A percentile compares a stretch with the other conserved stretches of the same genome.
Conservation (phyloP, 2,329 filamentous ascomycete species). For the Xylariaceae sp. region DNA sequence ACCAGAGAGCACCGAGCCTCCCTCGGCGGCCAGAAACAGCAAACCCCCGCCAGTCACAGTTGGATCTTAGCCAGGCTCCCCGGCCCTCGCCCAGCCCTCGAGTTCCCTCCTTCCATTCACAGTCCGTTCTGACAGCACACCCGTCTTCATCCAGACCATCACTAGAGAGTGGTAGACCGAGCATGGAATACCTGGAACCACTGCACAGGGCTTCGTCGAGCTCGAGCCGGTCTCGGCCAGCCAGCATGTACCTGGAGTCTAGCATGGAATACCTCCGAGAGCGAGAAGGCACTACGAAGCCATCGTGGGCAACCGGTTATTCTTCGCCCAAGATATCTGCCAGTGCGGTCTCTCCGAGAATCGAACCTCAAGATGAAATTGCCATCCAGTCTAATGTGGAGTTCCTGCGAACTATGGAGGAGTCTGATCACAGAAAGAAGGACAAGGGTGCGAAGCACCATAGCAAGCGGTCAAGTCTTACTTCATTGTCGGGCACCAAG, state of each 20-base stretch:
- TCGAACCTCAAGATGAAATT: slow-evolving; percentile 49
- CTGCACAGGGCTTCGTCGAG: slow-evolving; percentile 55
- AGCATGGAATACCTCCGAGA: slow-evolving; percentile 80
- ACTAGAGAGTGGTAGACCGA: slow-evolving; percentile 64
- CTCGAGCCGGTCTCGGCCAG: slow-evolving; percentile 59
- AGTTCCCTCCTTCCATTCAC: slow-evolving; percentile 32
- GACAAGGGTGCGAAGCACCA: slow-evolving; percentile 48
- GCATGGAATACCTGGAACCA: slow-evolving; percentile 54
- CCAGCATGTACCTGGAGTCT: slow-evolving; percentile 77
- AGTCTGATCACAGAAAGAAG: slow-evolving; percentile 52
- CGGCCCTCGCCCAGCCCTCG: slow-evolving; percentile 26
- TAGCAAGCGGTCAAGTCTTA: slow-evolving; percentile 67
- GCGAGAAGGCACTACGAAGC: slow-evolving; percentile 53
- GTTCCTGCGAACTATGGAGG: slow-evolving; percentile 73
- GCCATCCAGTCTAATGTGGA: slow-evolving; percentile 77
- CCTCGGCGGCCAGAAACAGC: slow-evolving; percentile 31
- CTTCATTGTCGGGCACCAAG: slow-evolving; percentile 69
- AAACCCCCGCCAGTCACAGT: slow-evolving; percentile 20
- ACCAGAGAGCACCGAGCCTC: slow-evolving; percentile 36
- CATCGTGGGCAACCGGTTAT: slow-evolving; percentile 32
- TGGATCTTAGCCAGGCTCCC: slow-evolving; percentile 21
- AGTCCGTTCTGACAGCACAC: slow-evolving; percentile 33
- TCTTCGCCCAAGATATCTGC: slow-evolving; percentile 32
- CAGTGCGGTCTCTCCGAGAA: slow-evolving; percentile 38
- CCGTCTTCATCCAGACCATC: slow-evolving; percentile 58